Evolutionary conservation across 2,329 filamentous ascomycete species (phyloP).

Genomic region (Stromatinia cepivora): DNA sequence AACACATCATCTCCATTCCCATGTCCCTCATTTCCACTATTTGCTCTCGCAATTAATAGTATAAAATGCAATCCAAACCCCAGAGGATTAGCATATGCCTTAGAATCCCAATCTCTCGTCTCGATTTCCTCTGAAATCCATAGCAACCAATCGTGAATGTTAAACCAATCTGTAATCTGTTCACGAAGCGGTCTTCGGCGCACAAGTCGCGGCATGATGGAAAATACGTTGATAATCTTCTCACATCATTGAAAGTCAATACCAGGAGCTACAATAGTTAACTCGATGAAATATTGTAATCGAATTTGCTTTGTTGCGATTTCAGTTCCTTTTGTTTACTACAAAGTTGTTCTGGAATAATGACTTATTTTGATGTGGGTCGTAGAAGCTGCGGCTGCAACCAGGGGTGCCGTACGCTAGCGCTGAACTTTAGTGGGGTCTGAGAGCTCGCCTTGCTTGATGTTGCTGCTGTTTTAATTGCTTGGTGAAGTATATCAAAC

Average conservation of each 20-base stretch:
- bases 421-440: conserved; percentile 13
- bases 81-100: conserved; percentile 71
- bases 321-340: conserved; percentile 11
- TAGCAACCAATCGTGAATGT: conserved; percentile 85
- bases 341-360: conserved; percentile 2
- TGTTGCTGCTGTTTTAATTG: conserved; percentile 20
- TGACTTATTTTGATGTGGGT: conserved; percentile 17
- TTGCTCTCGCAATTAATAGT: conserved; percentile 81
- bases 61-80: conserved; percentile 75
- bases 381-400: conserved; percentile 21
- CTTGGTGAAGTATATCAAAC: conserved; percentile 22
- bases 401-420: conserved; percentile 18
- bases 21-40: conserved; percentile 52
- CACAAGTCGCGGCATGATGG: conserved; percentile 72
- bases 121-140: conserved; percentile 93
- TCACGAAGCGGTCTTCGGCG: conserved; percentile 77
- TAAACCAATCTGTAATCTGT: conserved; percentile 76
- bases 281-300: neutral
- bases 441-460: conserved; percentile 23
- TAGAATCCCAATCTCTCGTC: conserved; percentile 86
- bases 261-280: neutral
- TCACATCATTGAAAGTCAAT: conserved; percentile 12
- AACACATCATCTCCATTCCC: conserved; percentile 78
- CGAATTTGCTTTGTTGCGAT: conserved; percentile 16
- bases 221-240: conserved; percentile 1